Conservation (phyloP, 495 filamentous ascomycete genomes). For the Aspergillus saccharolyticus region DNA sequence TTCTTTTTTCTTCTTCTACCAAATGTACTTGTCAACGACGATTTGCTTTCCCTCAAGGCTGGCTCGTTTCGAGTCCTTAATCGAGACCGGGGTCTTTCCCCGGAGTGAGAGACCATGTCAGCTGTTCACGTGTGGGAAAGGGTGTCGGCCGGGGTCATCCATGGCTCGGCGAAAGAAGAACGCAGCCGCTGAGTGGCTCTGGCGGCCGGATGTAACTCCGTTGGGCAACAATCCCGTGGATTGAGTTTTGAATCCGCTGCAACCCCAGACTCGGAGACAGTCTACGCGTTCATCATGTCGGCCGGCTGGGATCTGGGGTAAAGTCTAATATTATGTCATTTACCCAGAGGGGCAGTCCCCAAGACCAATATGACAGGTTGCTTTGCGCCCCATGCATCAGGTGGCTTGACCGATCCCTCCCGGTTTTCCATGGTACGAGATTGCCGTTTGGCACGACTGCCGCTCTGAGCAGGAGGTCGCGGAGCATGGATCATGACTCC, state of each 20-base stretch:
- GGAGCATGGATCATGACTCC: not conserved
- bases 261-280: not conserved
- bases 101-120: not conserved
- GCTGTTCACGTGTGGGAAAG: not conserved
- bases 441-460: not conserved
- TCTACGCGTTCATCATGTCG: not conserved
- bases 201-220: not conserved
- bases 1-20: not conserved
- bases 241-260: no score
- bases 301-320: not conserved
- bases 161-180: not conserved
- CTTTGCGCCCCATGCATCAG: not conserved
- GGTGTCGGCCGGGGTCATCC: not conserved
- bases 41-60: no score
- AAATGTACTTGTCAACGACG: no score
- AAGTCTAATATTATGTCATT: conserved; percentile 4
- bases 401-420: conserved; percentile 1
- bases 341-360: conserved; percentile 2
- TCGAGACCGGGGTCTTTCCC: not conserved
- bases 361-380: not conserved
- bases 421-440: not conserved
- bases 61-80: not conserved
- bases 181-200: not conserved
- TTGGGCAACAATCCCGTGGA: not conserved
- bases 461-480: not conserved